Evolutionary conservation across 2,329 filamentous ascomycete genomes (phyloP), one percentile per base, ranked within the genome.

Genomic region (Hirsutella minnesotensis): DNA sequence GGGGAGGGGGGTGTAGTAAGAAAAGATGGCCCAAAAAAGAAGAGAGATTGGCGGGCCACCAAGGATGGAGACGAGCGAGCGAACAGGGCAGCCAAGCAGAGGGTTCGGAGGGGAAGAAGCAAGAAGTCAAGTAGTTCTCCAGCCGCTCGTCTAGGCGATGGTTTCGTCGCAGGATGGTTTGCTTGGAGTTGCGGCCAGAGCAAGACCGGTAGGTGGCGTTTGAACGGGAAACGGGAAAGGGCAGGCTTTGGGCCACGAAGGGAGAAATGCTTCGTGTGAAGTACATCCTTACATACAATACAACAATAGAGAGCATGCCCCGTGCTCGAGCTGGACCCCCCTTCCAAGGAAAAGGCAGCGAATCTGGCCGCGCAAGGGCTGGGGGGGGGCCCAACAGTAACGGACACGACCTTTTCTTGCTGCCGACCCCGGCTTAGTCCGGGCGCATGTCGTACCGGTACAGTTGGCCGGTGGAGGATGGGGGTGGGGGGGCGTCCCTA

Each of bases 401-500:
- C 40, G 39, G 27, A 41, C 39, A 41, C 39, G 39, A 41, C 39
- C 13, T 41, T 35, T 18, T 41, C 21, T 24, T 29, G 15, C 31
- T 18, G 36, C 41, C 41, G 30, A 39, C 36, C 22, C 41, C 41
- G 41, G 41, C 35, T 34, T 39, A 39, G 36, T 12, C 41, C 36
- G 41, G 36, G 33, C 8, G 15, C 31, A 33, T 15, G 12, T 13
- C 33, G 15, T 34, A 34, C 33, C 15, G 33, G 15, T 34, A 34
- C 33, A 34, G 33, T 9, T 5, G 18, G 33, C 7, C 9, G 15
- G 15, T 18, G 16, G 33, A 9, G 15, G 33, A 18, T 18, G 33
- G 24, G 33, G 42, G 42, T 44, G 15, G 33, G 9, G 5, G 33
- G 24, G 33, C 36, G 42, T 44, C 41, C 41, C 41, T 39, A 19